Conservation (phyloP, 1,139 yeast genomes). For the Debaryomyces sp. region DNA sequence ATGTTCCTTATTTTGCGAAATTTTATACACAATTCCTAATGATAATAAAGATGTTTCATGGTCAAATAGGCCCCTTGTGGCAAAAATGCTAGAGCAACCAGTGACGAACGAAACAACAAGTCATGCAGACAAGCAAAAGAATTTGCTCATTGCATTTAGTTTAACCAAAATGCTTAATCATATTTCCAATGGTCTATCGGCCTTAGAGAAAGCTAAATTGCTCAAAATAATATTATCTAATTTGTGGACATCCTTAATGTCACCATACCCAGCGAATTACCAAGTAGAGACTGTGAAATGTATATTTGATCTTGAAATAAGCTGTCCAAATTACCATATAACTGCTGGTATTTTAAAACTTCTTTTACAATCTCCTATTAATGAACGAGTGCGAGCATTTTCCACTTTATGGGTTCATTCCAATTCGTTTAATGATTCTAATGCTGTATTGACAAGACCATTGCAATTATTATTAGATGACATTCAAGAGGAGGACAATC, state of each 20-base stretch:
- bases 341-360: slow-evolving; percentile 63
- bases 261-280: slow-evolving; percentile 46
- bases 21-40: slow-evolving; percentile 53
- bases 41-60: slow-evolving; percentile 19
- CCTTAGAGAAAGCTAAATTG: slow-evolving; percentile 31
- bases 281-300: slow-evolving; percentile 67
- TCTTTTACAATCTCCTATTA: slow-evolving; percentile 39
- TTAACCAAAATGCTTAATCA: slow-evolving; percentile 47
- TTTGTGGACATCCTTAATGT: slow-evolving; percentile 51
- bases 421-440: slow-evolving; percentile 41
- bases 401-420: slow-evolving; percentile 66
- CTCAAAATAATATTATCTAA: slow-evolving; percentile 41
- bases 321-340: slow-evolving; percentile 43
- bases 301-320: slow-evolving; percentile 45
- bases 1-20: slow-evolving; percentile 41
- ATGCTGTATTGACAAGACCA: slow-evolving; percentile 59
- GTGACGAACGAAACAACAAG: slow-evolving; percentile 15
- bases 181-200: slow-evolving; percentile 27
- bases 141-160: slow-evolving; percentile 44
- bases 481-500: slow-evolving; percentile 42
- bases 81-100: slow-evolving; percentile 29
- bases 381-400: slow-evolving; percentile 49
- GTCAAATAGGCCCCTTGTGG: slow-evolving; percentile 25
- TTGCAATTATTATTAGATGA: slow-evolving; percentile 72
- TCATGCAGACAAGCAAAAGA: slow-evolving; percentile 19